phyloP scores from a whole-genome alignment of 352 stramenopile species.

The Phytopythium vexans region DNA sequence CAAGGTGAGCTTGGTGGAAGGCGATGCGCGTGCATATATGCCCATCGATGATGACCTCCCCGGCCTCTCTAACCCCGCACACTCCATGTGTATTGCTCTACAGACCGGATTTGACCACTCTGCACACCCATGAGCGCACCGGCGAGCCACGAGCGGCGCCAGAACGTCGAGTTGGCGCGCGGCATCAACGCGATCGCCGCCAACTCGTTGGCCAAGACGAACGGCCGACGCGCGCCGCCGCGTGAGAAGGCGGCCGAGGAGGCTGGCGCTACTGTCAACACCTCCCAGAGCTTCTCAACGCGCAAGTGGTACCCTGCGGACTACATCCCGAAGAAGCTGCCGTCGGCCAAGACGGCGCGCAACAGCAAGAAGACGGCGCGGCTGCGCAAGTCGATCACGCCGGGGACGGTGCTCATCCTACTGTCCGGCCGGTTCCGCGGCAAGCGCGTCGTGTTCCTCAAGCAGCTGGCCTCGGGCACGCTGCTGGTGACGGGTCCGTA shows the following conservation, averaged over 20 bases:
- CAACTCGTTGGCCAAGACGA: conserved; percentile 61
- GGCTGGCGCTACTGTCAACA: conserved; percentile 6
- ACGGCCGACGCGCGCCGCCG: conserved; percentile 47
- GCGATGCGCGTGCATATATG: too few species aligned
- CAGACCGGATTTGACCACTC: too few species aligned
- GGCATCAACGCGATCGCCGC: conserved; percentile 77
- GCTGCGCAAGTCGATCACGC: conserved; percentile 95
- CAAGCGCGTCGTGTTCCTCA: conserved; percentile 99
- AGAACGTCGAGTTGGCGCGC: conserved; percentile 62
- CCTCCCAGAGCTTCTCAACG: conserved; percentile 22
- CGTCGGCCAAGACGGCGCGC: conserved; percentile 72
- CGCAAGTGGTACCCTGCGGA: conserved; percentile 63
- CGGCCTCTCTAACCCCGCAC: too few species aligned
- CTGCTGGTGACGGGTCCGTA: conserved; percentile 96
- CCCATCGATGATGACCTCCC: too few species aligned
- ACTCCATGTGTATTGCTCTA: too few species aligned
- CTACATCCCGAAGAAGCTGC: conserved; percentile 71
- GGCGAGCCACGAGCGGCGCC: conserved; percentile 22
- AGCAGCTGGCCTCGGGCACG: conserved; percentile 94
- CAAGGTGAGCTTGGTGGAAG: too few species aligned
- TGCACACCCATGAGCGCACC: too few species aligned
- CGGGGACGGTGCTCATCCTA: conserved; percentile 97
- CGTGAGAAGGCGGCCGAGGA: conserved; percentile 8
- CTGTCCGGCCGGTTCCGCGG: conserved; percentile 97
- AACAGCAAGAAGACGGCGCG: conserved; percentile 90